Evolutionary conservation across 2,329 filamentous ascomycete species (phyloP).

Genomic region (Colletotrichum cordylinicola): DNA sequence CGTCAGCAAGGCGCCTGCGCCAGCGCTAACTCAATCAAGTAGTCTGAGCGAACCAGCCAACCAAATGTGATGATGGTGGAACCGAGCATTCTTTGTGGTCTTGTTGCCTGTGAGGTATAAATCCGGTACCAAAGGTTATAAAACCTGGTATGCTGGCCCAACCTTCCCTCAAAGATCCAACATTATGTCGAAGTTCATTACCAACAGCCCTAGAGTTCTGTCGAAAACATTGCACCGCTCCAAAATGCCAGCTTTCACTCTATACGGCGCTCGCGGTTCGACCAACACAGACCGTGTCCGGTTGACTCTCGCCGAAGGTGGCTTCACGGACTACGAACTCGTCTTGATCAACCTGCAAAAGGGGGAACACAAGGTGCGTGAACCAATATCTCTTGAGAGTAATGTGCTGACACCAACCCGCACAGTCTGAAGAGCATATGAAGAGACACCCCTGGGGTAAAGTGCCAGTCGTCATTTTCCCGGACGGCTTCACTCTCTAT

Average conservation of each 20-base stretch:
- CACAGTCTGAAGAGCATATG: constrained; percentile 40
- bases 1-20: neutral
- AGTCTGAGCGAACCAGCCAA: constrained; percentile 38
- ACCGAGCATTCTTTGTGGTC: neutral
- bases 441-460: constrained; percentile 48
- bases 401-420: constrained; percentile 27
- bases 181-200: constrained; percentile 33
- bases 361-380: constrained; percentile 46
- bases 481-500: constrained; percentile 48
- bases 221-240: constrained; percentile 33
- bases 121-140: neutral
- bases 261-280: constrained; percentile 45
- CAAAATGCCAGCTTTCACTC: constrained; percentile 48
- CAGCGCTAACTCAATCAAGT: constrained; percentile 31
- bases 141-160: neutral
- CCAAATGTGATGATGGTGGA: constrained; percentile 17
- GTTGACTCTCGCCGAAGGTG: constrained; percentile 46
- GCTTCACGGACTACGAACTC: constrained; percentile 47
- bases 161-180: neutral
- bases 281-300: constrained; percentile 48
- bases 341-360: constrained; percentile 42
- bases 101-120: neutral
- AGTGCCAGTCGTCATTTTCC: constrained; percentile 42
- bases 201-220: constrained; percentile 25
- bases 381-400: constrained; percentile 10